phyloP scores from a whole-genome alignment of 2,329 filamentous ascomycete genomes.

The Herpotrichia juniperi region DNA sequence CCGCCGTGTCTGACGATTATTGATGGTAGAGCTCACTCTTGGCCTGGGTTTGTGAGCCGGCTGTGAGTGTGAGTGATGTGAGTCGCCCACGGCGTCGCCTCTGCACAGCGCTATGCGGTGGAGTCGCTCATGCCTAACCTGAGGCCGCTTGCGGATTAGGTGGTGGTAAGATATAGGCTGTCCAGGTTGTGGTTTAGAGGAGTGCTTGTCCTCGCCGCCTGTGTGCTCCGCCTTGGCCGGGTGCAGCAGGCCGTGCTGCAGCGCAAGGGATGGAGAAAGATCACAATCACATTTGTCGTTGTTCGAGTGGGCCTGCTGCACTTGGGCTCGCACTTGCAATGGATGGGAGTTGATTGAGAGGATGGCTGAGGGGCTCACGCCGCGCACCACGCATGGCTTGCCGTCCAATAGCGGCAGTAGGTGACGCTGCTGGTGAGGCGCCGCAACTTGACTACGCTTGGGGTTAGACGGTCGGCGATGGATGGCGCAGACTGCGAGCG shows the following conservation, averaged over 20 bases:
- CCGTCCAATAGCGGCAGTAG: constrained; percentile 5
- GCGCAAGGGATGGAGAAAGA: constrained; percentile 25
- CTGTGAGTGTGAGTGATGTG: no score
- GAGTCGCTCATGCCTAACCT: constrained; percentile 21
- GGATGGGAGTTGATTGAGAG: neutral
- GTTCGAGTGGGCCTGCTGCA: neutral
- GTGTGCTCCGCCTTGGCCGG: constrained; percentile 30
- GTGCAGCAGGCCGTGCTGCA: constrained; percentile 29
- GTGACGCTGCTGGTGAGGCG: constrained; percentile 5
- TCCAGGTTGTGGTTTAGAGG: constrained; percentile 14
- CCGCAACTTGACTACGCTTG: no score
- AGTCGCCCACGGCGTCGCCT: no score
- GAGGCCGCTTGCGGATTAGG: constrained; percentile 31
- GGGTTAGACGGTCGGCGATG: no score
- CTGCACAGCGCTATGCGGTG: constrained; percentile 27
- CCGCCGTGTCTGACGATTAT: constrained; percentile 24
- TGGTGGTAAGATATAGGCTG: constrained; percentile 18
- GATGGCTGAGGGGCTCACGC: neutral
- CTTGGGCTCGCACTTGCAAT: neutral
- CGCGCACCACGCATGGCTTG: neutral
- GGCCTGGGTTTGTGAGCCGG: no score
- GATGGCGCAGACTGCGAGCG: neutral
- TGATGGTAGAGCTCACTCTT: constrained; percentile 22
- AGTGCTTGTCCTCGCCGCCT: constrained; percentile 18
- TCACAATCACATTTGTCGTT: constrained; percentile 2